These are phyloP conservation scores for Auriscalpium orientale DNA, from an alignment of 768 basidiomycete species.

Conservation along the genomic window DNA sequence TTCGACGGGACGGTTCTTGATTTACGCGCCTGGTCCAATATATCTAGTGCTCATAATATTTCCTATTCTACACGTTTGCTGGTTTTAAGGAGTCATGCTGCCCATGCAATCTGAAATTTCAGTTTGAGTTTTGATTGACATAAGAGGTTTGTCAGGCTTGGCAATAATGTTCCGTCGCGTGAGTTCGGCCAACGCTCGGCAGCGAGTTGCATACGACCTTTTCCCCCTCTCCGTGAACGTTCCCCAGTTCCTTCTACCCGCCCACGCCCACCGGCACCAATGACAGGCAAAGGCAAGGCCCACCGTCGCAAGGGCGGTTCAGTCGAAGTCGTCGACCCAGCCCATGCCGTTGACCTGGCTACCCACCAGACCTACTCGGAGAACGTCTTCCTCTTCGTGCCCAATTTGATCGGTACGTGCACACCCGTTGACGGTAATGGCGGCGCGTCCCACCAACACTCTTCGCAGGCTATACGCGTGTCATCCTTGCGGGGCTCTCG, in stretches of 20 bases:
- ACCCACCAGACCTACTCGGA: constrained; percentile 84
- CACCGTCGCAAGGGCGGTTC: constrained; percentile 40
- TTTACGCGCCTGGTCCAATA: neutral
- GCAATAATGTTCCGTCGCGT: neutral
- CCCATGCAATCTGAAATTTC: too few relatives aligned
- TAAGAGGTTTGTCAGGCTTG: too few relatives aligned
- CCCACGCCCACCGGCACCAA: neutral
- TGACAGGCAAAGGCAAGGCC: constrained; percentile 13
- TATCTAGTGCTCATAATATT: neutral
- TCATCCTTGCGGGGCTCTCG: constrained; percentile 84
- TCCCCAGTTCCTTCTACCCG: neutral
- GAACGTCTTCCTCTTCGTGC: constrained; percentile 95
- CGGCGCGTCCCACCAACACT: constrained; percentile 1
- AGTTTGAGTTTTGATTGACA: too few relatives aligned
- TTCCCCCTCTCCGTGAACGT: too few relatives aligned
- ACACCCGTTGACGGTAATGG: constrained; percentile 1
- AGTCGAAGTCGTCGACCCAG: constrained; percentile 72
- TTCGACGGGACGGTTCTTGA: neutral
- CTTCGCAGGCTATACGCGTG: constrained; percentile 72
- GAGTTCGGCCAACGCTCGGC: too few relatives aligned
- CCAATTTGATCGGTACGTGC: constrained; percentile 86
- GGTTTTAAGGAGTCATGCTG: too few relatives aligned
- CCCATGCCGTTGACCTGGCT: constrained; percentile 80
- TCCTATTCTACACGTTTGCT: neutral
- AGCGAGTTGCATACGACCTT: too few relatives aligned